A percentile compares a stretch with the other conserved stretches of the same genome.
These are phyloP conservation scores for Mycena citricolor DNA, from an alignment of 1,284 basidiomycete species.

Conservation along the genomic window DNA sequence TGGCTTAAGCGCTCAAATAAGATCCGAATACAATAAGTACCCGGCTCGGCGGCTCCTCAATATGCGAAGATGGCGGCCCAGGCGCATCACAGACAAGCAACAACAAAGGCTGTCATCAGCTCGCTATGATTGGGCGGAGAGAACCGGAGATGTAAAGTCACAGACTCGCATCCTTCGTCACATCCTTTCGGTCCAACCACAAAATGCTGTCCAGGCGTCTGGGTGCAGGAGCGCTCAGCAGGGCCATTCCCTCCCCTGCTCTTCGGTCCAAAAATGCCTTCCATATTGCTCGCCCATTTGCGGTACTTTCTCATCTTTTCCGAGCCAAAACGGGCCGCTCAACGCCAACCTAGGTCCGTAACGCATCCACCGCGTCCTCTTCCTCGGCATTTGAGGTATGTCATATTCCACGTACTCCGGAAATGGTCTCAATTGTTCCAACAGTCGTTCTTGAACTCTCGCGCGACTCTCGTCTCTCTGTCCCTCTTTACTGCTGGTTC, in stretches of 20 bases:
- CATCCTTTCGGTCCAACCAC: background rate
- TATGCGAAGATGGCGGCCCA: no score
- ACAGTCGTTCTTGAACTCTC: slow-evolving; percentile 60
- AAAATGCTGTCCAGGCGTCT: slow-evolving; percentile 20
- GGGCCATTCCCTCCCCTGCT: slow-evolving; percentile 5
- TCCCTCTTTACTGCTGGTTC: slow-evolving; percentile 84
- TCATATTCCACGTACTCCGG: slow-evolving; percentile 7
- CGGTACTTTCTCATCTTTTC: slow-evolving; percentile 8
- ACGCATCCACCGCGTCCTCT: slow-evolving; percentile 60
- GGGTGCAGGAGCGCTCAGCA: slow-evolving; percentile 19
- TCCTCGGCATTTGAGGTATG: slow-evolving; percentile 62
- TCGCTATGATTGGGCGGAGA: no score
- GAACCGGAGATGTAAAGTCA: no score
- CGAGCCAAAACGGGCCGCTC: background rate
- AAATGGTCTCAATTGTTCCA: slow-evolving; percentile 3
- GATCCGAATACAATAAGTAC: no score
- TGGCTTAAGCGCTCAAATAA: background rate
- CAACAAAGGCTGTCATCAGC: no score
- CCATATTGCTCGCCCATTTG: slow-evolving; percentile 7
- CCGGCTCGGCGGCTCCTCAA: no score
- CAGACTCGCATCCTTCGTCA: no score
- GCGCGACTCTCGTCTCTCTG: slow-evolving; percentile 75
- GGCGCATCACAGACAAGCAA: no score
- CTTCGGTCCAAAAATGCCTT: slow-evolving; percentile 16
- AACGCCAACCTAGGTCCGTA: slow-evolving; percentile 55